phyloP scores from a whole-genome alignment of 306 rosid species.

The Corylus americana region DNA sequence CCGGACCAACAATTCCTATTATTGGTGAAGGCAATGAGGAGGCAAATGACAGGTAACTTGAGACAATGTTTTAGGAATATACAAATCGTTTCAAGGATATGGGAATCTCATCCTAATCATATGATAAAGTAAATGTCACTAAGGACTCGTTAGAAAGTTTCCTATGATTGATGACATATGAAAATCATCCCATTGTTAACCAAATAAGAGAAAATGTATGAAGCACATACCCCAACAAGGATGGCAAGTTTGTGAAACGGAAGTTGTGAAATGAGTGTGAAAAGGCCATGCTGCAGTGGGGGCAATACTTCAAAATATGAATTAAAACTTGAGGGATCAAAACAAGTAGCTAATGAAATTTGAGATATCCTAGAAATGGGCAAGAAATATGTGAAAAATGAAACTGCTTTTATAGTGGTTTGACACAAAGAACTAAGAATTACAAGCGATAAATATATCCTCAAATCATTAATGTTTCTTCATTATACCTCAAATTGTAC shows the following conservation, averaged over 20 bases:
- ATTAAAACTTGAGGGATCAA: neutral
- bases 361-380: neutral
- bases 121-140: conserved; percentile 20
- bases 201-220: neutral
- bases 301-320: neutral
- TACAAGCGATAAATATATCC: neutral
- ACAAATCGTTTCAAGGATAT: conserved; percentile 19
- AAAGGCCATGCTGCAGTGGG: neutral
- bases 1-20: conserved; percentile 97
- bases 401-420: neutral
- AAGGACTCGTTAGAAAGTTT: neutral
- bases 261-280: conserved; percentile 1
- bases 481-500: neutral
- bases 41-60: conserved; percentile 90
- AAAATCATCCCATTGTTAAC: neutral
- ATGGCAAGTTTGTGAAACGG: neutral
- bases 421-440: neutral
- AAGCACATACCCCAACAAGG: neutral
- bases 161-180: neutral
- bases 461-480: neutral
- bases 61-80: conserved; percentile 3
- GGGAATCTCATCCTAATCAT: conserved; percentile 11
- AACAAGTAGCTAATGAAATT: neutral
- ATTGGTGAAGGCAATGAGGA: conserved; percentile 93
- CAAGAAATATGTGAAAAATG: neutral